Percentiles rank a stretch among this genome's conserved stretches.
Conservation (phyloP, 1,284 basidiomycete species). For the Rugosomyces carneus region DNA sequence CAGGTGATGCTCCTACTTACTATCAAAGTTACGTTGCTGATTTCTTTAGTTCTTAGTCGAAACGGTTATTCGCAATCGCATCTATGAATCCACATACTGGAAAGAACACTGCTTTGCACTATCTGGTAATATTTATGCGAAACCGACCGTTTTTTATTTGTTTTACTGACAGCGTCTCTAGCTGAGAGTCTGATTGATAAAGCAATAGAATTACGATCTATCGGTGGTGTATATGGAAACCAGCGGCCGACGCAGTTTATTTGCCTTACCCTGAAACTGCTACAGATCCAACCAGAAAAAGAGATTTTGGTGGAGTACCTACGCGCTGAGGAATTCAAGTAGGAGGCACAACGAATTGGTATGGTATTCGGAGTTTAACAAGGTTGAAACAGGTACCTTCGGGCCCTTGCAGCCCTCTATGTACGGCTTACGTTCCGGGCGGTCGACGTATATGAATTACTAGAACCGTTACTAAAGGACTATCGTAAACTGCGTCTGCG, state of each 20-base stretch:
- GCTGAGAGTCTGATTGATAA: conserved; percentile 93
- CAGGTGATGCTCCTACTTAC: conserved; percentile 42
- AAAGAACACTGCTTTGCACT: conserved; percentile 95
- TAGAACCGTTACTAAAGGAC: conserved; percentile 94
- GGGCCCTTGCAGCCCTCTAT: conserved; percentile 92
- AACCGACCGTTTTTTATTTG: not conserved
- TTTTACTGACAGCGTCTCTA: conserved; percentile 23
- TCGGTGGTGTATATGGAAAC: conserved; percentile 93
- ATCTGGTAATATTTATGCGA: conserved; percentile 49
- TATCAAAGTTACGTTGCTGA: conserved; percentile 19
- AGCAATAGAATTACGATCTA: conserved; percentile 74
- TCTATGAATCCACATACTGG: conserved; percentile 96
- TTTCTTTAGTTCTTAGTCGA: conserved; percentile 83
- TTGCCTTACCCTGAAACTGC: conserved; percentile 86
- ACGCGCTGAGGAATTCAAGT: conserved; percentile 97
- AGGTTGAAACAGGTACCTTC: conserved; percentile 64
- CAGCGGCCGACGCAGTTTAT: conserved; percentile 90
- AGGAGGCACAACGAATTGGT: conserved; percentile 25
- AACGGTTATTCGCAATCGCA: conserved; percentile 92
- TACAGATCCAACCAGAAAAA: conserved; percentile 97
- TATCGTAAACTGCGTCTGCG: conserved; percentile 85
- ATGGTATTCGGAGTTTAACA: too few species aligned
- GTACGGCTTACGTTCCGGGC: conserved; percentile 90
- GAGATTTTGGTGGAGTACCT: conserved; percentile 95
- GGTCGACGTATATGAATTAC: conserved; percentile 85